phyloP scores from a whole-genome alignment of 495 filamentous ascomycete species.

The Lichina pygmaea region DNA sequence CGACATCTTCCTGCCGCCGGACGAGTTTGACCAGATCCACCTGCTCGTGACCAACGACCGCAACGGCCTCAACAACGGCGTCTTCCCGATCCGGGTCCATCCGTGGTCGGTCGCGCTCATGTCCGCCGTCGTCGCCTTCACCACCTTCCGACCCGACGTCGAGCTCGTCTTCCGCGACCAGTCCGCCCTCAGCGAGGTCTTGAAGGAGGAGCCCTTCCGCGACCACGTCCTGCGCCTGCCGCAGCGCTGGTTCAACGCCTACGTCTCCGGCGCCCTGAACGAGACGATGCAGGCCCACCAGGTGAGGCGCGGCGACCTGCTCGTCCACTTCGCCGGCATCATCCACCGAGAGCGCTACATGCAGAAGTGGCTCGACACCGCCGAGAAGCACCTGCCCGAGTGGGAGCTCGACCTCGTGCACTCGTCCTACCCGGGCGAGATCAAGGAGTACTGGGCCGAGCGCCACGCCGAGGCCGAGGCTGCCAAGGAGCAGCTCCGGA shows the following conservation, averaged over 20 bases:
- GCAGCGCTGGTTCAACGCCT: slow-evolving; percentile 16
- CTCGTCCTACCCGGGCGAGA: slow-evolving; percentile 13
- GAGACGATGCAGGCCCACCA: slow-evolving; percentile 5
- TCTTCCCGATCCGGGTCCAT: slow-evolving; percentile 14
- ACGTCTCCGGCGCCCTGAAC: slow-evolving; percentile 6
- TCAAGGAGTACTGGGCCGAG: slow-evolving; percentile 12
- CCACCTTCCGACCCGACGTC: slow-evolving; percentile 9
- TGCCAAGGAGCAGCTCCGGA: slow-evolving; percentile 1
- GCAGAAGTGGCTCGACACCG: slow-evolving; percentile 9
- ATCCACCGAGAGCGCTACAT: slow-evolving; percentile 10
- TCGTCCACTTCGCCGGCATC: slow-evolving; percentile 15
- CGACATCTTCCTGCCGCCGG: slow-evolving; percentile 18
- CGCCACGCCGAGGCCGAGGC: slow-evolving; percentile 3
- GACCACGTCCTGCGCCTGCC: slow-evolving; percentile 9
- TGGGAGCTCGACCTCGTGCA: slow-evolving; percentile 14
- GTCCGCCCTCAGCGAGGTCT: slow-evolving; percentile 10
- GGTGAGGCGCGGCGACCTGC: slow-evolving; percentile 11
- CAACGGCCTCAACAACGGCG: slow-evolving; percentile 5
- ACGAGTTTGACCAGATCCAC: slow-evolving; percentile 15
- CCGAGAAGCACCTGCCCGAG: slow-evolving; percentile 13
- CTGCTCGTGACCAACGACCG: slow-evolving; percentile 9
- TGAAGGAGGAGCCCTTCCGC: slow-evolving; percentile 11
- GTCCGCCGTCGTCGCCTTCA: slow-evolving; percentile 11
- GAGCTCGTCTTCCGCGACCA: slow-evolving; percentile 13
- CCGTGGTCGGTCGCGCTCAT: slow-evolving; percentile 15